Evolutionary conservation across 208 protist genomes (phyloP).

Genomic region (Tritrichomonas foetus): DNA sequence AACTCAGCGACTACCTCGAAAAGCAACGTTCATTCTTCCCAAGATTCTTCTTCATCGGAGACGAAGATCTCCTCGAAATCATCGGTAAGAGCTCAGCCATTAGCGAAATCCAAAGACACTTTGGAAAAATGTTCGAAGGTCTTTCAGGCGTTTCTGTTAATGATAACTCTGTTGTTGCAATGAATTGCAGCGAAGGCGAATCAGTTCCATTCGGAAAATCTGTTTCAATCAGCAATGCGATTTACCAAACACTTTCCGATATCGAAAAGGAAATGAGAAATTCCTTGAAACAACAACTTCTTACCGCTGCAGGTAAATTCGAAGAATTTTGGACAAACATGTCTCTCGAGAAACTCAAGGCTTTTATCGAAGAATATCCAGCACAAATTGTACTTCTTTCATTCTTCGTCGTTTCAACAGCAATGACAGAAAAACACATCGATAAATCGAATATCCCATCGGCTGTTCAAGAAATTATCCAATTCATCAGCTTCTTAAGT

Average conservation of each 20-base stretch:
- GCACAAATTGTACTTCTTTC: constrained; percentile 41
- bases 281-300: background rate
- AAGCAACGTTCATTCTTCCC: constrained; percentile 73
- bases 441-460: background rate
- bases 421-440: background rate
- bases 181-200: constrained; percentile 81
- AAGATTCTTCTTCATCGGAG: constrained; percentile 98
- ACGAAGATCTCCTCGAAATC: constrained; percentile 99
- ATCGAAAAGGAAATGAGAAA: constrained; percentile 43
- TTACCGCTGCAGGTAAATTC: background rate
- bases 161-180: constrained; percentile 64
- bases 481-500: constrained; percentile 14
- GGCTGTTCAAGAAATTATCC: constrained; percentile 13
- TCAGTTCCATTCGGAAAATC: constrained; percentile 67
- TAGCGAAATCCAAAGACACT: constrained; percentile 80
- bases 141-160: constrained; percentile 67
- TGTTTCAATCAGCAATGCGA: constrained; percentile 47
- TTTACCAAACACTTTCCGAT: constrained; percentile 40
- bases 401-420: background rate
- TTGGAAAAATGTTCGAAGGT: constrained; percentile 99
- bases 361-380: constrained; percentile 38
- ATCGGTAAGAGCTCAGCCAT: constrained; percentile 76
- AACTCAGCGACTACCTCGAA: constrained; percentile 42
- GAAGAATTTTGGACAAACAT: background rate
- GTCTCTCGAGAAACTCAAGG: background rate